Evolutionary conservation across 2,329 filamentous ascomycete genomes (phyloP), one percentile per base, ranked within the genome.

Genomic region (Chrysoporthe deuterocubensis): DNA sequence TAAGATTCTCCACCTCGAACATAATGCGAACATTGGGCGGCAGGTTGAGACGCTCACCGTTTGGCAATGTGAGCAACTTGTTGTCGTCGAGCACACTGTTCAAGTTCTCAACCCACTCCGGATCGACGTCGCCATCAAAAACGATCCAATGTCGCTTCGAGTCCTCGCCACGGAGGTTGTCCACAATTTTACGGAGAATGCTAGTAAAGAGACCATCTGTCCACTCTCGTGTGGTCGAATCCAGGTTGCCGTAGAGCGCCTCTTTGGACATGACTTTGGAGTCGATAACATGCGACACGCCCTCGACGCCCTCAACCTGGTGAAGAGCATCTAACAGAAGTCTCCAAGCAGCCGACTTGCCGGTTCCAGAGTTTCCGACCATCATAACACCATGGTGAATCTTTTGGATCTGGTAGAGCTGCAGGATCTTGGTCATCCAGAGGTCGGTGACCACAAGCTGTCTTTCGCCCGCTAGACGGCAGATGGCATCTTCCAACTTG

Each of bases 251-350:
- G 76, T 99, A 99, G 4, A 99, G 84, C 34, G 93, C 92, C 81
- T 99, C 96, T 81, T 99, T 99, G 64, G 94, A 97, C 96, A 99
- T 99, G 79, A 99, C 96, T 82, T 99, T 99, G 52, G 95, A 96
- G 79, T 99, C 96, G 73, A 99, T 99, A 67, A 99, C 92, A 76
- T 99, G 96, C 72, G 90, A 97, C 58, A 99, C 93, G 43, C 96
- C 96, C 79, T 99, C 96, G 7, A 96, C 86, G 34, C 91, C 90
- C 78, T 99, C 96, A 16, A 97, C 92, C 74, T 92, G 89, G 75
- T 98, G 95, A 68, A 99, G 82, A 18, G 96, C 96, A 75, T 96
- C 92, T 26, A 99, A 86, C 63, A 99, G 85, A 54, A 97, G 89
- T 75, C 92, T 94, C 96, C 96, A 99, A 5, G 96, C 92, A 1